Conservation (phyloP, 129 eudicot species). For the Chrysanthemum lavandulifolium region DNA sequence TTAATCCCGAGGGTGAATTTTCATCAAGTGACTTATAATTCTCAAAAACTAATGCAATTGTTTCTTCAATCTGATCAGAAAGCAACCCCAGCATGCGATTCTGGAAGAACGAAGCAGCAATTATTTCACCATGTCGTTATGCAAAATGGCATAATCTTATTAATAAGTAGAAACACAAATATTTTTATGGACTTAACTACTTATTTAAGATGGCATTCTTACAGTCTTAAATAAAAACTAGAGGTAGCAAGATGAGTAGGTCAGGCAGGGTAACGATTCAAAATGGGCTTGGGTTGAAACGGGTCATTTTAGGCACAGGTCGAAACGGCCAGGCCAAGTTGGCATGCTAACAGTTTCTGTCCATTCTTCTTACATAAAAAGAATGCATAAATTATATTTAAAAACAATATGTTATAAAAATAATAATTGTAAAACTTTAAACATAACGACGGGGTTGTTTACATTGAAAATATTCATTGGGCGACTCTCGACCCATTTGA, state of each 20-base stretch:
- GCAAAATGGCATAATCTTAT: constrained; percentile 6
- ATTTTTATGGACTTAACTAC: background rate
- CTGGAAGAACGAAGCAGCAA: constrained; percentile 25
- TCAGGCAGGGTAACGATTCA: background rate
- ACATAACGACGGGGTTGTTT: background rate
- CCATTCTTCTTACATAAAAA: background rate
- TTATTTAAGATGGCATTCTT: background rate
- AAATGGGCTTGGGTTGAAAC: background rate
- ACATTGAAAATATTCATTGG: background rate
- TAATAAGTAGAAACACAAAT: background rate
- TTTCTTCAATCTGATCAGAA: constrained; percentile 58
- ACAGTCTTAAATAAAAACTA: background rate
- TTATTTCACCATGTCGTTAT: background rate
- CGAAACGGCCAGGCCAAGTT: background rate
- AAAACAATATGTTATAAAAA: background rate
- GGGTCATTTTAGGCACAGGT: background rate
- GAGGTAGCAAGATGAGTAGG: background rate
- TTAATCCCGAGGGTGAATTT: constrained; percentile 50
- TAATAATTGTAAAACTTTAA: background rate
- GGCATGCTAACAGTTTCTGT: background rate
- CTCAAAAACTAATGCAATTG: constrained; percentile 61
- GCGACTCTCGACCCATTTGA: background rate
- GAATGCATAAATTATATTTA: background rate
- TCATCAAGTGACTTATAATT: constrained; percentile 84
- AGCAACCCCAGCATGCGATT: constrained; percentile 72